Evolutionary conservation across 2,329 filamentous ascomycete species (phyloP).

Genomic region (Penicillium sp.): DNA sequence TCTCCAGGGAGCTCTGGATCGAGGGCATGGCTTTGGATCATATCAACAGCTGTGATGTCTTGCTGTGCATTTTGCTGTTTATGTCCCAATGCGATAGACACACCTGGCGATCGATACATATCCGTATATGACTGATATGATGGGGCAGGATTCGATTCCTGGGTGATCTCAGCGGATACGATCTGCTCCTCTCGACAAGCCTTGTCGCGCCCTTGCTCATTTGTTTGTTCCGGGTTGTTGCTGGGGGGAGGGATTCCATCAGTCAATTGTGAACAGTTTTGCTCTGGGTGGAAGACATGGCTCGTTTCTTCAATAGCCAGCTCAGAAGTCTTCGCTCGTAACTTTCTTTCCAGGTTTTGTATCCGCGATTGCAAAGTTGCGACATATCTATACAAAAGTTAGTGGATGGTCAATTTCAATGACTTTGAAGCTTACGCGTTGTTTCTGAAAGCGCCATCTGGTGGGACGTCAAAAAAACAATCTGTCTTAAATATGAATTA

Average conservation of each 20-base stretch:
- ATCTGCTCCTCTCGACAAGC: no score
- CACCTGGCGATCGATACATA: no score
- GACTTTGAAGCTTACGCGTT: conserved; percentile 11
- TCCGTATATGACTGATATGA: no score
- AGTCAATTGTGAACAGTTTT: no score
- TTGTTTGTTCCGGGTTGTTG: no score
- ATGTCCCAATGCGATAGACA: no score
- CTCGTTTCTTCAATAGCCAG: background rate
- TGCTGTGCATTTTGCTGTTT: conserved; percentile 1
- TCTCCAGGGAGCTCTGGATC: conserved; percentile 4
- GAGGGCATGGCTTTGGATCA: conserved; percentile 5
- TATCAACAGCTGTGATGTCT: conserved; percentile 5
- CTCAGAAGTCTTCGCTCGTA: conserved; percentile 3
- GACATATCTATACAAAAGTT: conserved; percentile 17
- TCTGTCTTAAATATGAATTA: conserved; percentile 8
- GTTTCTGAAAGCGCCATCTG: conserved; percentile 18
- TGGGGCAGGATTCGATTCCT: no score
- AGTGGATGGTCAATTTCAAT: background rate
- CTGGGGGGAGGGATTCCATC: no score
- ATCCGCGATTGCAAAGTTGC: conserved; percentile 19
- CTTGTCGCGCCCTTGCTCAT: no score
- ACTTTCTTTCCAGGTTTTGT: conserved; percentile 15
- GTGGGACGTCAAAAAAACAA: conserved; percentile 21
- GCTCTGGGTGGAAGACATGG: no score
- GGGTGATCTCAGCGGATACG: no score